Evolutionary conservation across 2,329 filamentous ascomycete species (phyloP), one percentile per base, ranked within the genome.

Genomic region (Periconia digitata): DNA sequence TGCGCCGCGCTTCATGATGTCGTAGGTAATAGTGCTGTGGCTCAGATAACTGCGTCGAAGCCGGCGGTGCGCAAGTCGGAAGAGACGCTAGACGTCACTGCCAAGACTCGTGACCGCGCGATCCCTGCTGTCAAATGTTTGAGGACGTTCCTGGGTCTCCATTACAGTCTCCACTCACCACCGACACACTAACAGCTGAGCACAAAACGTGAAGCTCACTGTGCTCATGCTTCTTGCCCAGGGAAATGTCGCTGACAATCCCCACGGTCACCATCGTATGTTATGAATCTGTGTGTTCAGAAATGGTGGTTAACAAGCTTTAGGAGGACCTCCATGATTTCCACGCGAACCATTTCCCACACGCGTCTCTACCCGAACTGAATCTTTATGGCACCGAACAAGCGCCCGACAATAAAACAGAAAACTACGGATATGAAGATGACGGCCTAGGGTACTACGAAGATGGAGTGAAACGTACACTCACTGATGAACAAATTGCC

Each of bases 401-500:
- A 70, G 68, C 23, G 62, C 66, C 47, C 54, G 68, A n/a, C 69
- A 27, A 20, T 18, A 16, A 13, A 15, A 8, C 12, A 21, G 75
- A 50, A 40, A 51, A 43, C n/a, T 50, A 55, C 20, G 66, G 72
- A 2, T 68, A 77, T 16, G 78, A 80, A 22, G 83, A 85, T 21
- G 87, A 89, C 63, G 83, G 75, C 1, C 76, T 96, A 15, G 92
- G 91, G 16, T 92, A 90, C 70, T 97, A 97, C 59, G 72, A 82
- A 1, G 92, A 97, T 64, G 92, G 92, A 3, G 83, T 85, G 52
- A 94, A 94, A 67, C 86, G 92, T 35, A 96, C 91, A 16, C 77
- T 97, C 60, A 96, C 92, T 8, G 89, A 96, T 63, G 89, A 91
- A 59, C 89, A 96, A 74, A 90, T 96, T 58, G 83, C 84, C 44